A percentile compares a stretch with the other conserved stretches of the same genome.
phyloP scores from a whole-genome alignment of 2,329 filamentous ascomycete genomes.

The Penicillium occitanis region DNA sequence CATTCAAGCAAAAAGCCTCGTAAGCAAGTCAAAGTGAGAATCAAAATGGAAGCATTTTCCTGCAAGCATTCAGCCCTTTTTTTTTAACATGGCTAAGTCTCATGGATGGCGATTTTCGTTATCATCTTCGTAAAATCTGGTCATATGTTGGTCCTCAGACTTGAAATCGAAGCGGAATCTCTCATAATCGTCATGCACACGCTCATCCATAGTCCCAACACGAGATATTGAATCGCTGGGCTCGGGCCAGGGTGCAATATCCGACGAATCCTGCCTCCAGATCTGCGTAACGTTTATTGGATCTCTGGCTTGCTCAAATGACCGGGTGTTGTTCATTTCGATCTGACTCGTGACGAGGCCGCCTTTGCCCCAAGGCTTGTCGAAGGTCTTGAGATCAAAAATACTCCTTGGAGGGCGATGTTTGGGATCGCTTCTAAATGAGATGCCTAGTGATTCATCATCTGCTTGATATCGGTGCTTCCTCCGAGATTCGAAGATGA shows the following conservation, averaged over 20 bases:
- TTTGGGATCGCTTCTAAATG: not conserved
- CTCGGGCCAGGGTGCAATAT: not conserved
- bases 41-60: not conserved
- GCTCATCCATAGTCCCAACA: not conserved
- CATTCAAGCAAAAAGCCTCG: not conserved
- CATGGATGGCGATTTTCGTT: not conserved
- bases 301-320: not conserved
- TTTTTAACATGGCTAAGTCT: not conserved
- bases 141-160: not conserved
- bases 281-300: not conserved
- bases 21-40: not conserved
- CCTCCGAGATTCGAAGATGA: conserved; percentile 1
- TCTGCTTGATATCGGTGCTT: not conserved
- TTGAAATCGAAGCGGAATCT: not conserved
- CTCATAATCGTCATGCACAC: not conserved
- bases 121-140: not conserved
- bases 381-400: not conserved
- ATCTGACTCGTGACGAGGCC: not conserved
- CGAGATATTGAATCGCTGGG: not conserved
- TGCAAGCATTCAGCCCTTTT: not conserved
- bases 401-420: not conserved
- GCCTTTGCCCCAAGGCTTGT: not conserved
- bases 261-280: not conserved
- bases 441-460: not conserved
- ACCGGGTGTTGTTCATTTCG: not conserved